phyloP scores from a whole-genome alignment of 2,329 filamentous ascomycete species.

The Acephala macrosclerotiorum region DNA sequence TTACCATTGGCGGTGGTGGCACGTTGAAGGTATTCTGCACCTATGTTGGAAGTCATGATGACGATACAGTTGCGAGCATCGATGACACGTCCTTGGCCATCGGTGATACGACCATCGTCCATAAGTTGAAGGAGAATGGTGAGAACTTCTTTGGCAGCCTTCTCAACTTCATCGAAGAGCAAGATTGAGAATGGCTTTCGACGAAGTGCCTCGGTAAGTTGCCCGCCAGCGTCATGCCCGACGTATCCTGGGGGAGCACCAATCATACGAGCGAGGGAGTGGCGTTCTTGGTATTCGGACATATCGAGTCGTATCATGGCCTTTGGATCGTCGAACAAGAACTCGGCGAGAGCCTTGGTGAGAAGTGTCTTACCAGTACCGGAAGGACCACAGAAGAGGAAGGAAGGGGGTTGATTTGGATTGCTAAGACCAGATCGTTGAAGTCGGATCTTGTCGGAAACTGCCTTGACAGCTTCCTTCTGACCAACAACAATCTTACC shows the following conservation, averaged over 20 bases:
- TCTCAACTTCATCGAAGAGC: slow-evolving; percentile 97
- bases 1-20: slow-evolving; percentile 79
- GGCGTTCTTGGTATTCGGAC: slow-evolving; percentile 98
- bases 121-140: slow-evolving; percentile 99
- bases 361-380: slow-evolving; percentile 98
- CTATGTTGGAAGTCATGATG: slow-evolving; percentile 98
- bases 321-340: slow-evolving; percentile 96
- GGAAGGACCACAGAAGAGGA: slow-evolving; percentile 98
- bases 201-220: slow-evolving; percentile 92
- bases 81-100: slow-evolving; percentile 93
- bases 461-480: slow-evolving; percentile 89
- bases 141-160: slow-evolving; percentile 96
- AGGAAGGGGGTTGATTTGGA: slow-evolving; percentile 95
- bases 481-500: slow-evolving; percentile 89
- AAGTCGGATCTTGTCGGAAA: slow-evolving; percentile 94
- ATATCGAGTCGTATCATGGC: slow-evolving; percentile 99
- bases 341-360: slow-evolving; percentile 96
- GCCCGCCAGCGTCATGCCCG: slow-evolving; percentile 93
- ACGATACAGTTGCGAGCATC: slow-evolving; percentile 99
- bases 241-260: slow-evolving; percentile 97
- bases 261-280: slow-evolving; percentile 96
- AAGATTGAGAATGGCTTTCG: slow-evolving; percentile 97
- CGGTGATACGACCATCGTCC: slow-evolving; percentile 98
- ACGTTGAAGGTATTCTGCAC: slow-evolving; percentile 90
- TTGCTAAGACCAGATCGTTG: slow-evolving; percentile 95